Evolutionary conservation across 31 red algal genomes (phyloP).

Genomic region (Odonthalia washingtoniensis): DNA sequence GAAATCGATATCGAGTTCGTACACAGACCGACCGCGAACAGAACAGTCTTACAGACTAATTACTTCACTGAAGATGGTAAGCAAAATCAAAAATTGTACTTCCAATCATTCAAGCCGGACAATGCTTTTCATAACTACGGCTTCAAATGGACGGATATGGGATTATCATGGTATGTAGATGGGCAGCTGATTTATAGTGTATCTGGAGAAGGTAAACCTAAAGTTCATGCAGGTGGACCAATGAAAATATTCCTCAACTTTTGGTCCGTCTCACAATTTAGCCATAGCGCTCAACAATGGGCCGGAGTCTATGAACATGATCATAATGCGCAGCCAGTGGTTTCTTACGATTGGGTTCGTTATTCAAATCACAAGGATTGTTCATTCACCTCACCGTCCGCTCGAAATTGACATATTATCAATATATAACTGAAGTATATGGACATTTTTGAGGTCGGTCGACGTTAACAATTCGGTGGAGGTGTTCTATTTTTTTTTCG

Average conservation of each 20-base stretch:
- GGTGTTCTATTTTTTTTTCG: no score
- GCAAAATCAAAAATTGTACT: neutral
- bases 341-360: neutral
- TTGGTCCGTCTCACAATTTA: slow-evolving; percentile 5
- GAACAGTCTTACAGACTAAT: neutral
- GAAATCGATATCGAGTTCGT: slow-evolving; percentile 32
- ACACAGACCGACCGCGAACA: neutral
- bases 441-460: no score
- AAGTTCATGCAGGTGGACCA: neutral
- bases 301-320: neutral
- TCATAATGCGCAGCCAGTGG: neutral
- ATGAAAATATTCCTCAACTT: slow-evolving; percentile 21
- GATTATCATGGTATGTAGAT: slow-evolving; percentile 36
- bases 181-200: neutral
- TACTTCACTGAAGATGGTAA: slow-evolving; percentile 24
- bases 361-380: neutral
- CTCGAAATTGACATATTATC: no score
- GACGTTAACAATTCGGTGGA: no score
- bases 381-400: no score
- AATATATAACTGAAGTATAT: no score
- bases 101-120: neutral
- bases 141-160: slow-evolving; percentile 16
- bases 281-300: neutral
- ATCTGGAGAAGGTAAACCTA: neutral
- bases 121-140: slow-evolving; percentile 29